A percentile compares a stretch with the other conserved stretches of the same genome.
Evolutionary conservation across 352 stramenopile species (phyloP).

Genomic region (Phytopythium boreale): DNA sequence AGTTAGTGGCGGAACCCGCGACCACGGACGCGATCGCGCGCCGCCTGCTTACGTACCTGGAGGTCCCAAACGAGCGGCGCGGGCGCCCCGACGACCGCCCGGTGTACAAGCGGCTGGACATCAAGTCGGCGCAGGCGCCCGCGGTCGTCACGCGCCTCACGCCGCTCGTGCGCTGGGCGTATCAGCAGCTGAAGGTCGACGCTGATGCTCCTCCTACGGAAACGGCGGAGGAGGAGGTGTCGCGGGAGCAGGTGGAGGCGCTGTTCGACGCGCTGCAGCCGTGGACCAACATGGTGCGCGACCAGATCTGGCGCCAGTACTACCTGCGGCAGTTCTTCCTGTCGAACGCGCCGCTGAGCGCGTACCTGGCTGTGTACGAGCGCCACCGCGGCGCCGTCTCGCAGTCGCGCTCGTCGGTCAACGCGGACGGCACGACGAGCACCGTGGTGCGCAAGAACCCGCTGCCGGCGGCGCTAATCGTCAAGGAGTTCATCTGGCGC

Average conservation of each 20-base stretch:
- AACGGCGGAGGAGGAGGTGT: conserved; percentile 3
- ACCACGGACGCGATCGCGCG: conserved; percentile 9
- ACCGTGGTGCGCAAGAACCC: conserved; percentile 24
- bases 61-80: conserved; percentile 13
- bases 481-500: conserved; percentile 51
- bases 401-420: conserved; percentile 5
- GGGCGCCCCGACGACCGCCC: conserved; percentile 6
- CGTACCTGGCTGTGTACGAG: conserved; percentile 34
- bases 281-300: conserved; percentile 47
- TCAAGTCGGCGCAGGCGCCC: conserved; percentile 28
- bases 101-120: conserved; percentile 13
- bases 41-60: conserved; percentile 39
- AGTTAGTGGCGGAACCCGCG: conserved; percentile 1
- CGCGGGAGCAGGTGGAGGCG: conserved; percentile 4
- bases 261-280: conserved; percentile 41
- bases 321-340: conserved; percentile 67
- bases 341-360: conserved; percentile 31
- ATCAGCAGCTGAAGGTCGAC: conserved; percentile 13
- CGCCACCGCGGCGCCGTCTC: conserved; percentile 10
- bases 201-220: not conserved
- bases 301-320: conserved; percentile 50
- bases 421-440: conserved; percentile 12
- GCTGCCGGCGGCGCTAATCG: conserved; percentile 25
- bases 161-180: conserved; percentile 37
- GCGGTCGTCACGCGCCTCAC: conserved; percentile 25